These are phyloP conservation scores for Vigna hirtella DNA, from an alignment of 306 rosid species.

Conservation along the genomic window DNA sequence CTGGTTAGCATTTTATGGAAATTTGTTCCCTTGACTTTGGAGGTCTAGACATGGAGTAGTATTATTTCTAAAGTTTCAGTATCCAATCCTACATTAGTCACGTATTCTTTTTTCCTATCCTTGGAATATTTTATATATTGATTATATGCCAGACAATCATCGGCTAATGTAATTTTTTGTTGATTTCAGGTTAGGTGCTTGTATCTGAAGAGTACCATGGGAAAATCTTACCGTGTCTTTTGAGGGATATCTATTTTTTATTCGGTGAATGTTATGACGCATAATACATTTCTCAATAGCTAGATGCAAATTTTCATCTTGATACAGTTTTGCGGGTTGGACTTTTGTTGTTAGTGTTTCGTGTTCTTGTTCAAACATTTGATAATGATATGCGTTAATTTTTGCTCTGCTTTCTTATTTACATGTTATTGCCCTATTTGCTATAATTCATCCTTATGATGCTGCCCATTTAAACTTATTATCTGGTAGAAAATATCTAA, in stretches of 20 bases:
- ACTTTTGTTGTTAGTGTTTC: neutral
- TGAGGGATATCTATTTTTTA: conserved; percentile 17
- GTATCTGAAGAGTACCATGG: conserved; percentile 74
- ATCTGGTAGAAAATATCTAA: too few relatives aligned
- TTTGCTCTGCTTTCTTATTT: neutral
- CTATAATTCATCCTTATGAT: neutral
- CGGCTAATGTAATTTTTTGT: neutral
- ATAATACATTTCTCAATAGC: conserved; percentile 24
- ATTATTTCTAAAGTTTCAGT: neutral
- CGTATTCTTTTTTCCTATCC: neutral
- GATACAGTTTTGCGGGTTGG: conserved; percentile 21
- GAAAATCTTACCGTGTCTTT: conserved; percentile 68
- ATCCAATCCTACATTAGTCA: neutral
- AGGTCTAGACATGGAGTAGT: neutral
- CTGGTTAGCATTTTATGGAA: neutral
- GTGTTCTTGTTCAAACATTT: conserved; percentile 8
- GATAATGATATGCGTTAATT: conserved; percentile 3
- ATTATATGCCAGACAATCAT: neutral
- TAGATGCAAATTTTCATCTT: conserved; percentile 26
- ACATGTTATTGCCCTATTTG: neutral
- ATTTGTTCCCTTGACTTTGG: neutral
- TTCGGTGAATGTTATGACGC: conserved; percentile 5
- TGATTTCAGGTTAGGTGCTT: conserved; percentile 67
- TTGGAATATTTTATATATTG: neutral
- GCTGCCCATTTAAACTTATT: neutral